Base-by-base conservation (phyloP, 441 rosid species). In the Hura crepitans region DNA sequence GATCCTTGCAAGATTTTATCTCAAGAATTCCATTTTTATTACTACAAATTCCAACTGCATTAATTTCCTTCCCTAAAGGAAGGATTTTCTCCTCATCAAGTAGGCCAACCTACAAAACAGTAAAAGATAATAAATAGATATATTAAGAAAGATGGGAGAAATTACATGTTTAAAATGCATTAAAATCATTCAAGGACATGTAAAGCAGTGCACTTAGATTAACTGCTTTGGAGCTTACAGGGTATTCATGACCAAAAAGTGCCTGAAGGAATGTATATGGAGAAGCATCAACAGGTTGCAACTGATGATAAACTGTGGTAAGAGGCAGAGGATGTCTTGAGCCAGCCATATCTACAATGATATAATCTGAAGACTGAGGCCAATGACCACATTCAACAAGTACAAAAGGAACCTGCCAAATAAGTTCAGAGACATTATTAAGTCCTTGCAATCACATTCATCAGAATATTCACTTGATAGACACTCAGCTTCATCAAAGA, bases 21-120 rank as follows among this genome's bases (percentile, higher is more conserved):
- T 89, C 91, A 47, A 85, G 89, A 69, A 81, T 80, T 77, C 93
- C 97, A 72, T 83, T 79, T 62, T 70, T 83, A 51, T 76, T 79
- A 72, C 73, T 64, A 69, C 85, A 87, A 55, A 85, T 70, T 20
- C 98, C 98, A 76, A 88, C 85, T 54, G 86, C 96, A 72, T 78
- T 88, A n/a, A 90, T 74, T 39, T 82, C 84, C 81, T 86, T 87
- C 65, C 96, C 92, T 63, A 89, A 54, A 23, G 96, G 93, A 75
- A 94, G 91, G 65, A 94, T 86, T 83, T 88, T 91, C 86, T 94
- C 97, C 74, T 89, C 96, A 73, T 91, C 90, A 57, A 94, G 95
- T 73, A 91, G 74, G 46, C 93, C 97, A 75, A 90, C 93, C 98
- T 94, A 72, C 33, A 62, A 66, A 70, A 61, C 37, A 70, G 18